Base-by-base conservation (phyloP, 2,329 filamentous ascomycete genomes). In the Lasiodiplodia citricola region DNA sequence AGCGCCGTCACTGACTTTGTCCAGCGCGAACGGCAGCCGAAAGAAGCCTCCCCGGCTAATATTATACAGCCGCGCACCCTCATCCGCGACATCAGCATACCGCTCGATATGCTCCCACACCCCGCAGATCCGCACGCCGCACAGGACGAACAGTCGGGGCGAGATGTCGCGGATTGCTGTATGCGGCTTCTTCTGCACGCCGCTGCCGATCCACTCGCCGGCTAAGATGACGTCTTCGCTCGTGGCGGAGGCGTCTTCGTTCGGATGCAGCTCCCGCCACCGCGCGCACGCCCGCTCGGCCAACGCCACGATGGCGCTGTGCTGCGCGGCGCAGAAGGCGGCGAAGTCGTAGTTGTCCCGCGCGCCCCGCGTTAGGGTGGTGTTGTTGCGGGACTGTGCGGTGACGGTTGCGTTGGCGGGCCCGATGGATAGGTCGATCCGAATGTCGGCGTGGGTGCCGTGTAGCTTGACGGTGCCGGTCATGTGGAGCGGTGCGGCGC, bases 371-470 rank as follows among this genome's bases (percentile, higher is more conserved):
- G 31, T 35, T 0, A 35, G 31, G 1, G 31, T 35, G 1, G 8
- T 10, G 31, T 35, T 35, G 31, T 35, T 35, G 7, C 31, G 31
- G 6, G 31, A 35, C 8, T 35, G 31, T 18, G 31, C 18, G 4
- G 31, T 37, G 16, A 56, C 28, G 54, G 16, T 16, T 2, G 54
- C 28, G 54, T 56, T 38, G 18, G 23, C 28, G 52, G 25, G 54
- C 11, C 28, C 31, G 54, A 18, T 0, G 54, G 16, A 11, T 11
- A 35, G 44, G 44, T 73, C 65, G 38, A 78, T 54, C 4, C 77
- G 70, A 5, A 79, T 76, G 54, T 78, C 76, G 38, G 73, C 74
- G 50, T 78, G 78, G 0, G 75, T 77, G 31, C 77, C 76, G 67
- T 78, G 77, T 18, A 79, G 71, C 38, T 78, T 80, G 51, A 76